Evolutionary conservation across 108 stramenopile species (phyloP), one percentile per base, ranked within the genome.

Genomic region (Nannochloropsis salina): DNA sequence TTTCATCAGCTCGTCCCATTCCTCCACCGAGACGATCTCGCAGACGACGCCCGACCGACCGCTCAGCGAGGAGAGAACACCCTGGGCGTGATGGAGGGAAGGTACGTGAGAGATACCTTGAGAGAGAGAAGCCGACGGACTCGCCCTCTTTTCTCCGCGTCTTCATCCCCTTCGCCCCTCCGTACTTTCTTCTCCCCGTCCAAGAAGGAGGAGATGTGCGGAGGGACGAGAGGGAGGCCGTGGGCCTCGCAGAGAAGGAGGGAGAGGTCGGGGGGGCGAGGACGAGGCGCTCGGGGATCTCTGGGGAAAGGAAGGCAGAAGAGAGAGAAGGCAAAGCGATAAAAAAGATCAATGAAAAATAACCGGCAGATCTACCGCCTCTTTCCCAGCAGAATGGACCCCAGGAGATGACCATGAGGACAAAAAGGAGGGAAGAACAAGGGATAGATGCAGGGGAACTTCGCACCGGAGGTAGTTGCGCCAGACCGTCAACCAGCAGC

Each of bases 211-310:
- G 79, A 74, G 8, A 86, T 86, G 44, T 86, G 89, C 4, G 89
- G 89, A 8, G 86, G 89, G 3, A 84, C 21, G 2, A 86, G 80
- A 74, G 86, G 84, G 61, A 86, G 44, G 9, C 86, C 86, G 84
- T 86, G 86, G 20, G 82, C 86, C 81, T 89, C 89, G 82, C 89
- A 86, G 15, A 86, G 89, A 43, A 89, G 81, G 40, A 89, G 84
- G 43, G 83, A 79, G 41, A 82, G 83, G 41, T 86, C 86, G 42
- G 82, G 45, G 8, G 84, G 79, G 9, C 84, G 83, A n/a, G 86
- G 89, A 82, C 3, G 43, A 42, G 82, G 41, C 45, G 82, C 82
- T 22, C 45, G 44, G 84, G 84, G 47, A 43, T 88, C 12, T 82
- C 82, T 85, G 86, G 84, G 61, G 22, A 86, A 81, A 83, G 89